Conservation (phyloP, 129 eudicot genomes). For the Smallanthus sonchifolius region DNA sequence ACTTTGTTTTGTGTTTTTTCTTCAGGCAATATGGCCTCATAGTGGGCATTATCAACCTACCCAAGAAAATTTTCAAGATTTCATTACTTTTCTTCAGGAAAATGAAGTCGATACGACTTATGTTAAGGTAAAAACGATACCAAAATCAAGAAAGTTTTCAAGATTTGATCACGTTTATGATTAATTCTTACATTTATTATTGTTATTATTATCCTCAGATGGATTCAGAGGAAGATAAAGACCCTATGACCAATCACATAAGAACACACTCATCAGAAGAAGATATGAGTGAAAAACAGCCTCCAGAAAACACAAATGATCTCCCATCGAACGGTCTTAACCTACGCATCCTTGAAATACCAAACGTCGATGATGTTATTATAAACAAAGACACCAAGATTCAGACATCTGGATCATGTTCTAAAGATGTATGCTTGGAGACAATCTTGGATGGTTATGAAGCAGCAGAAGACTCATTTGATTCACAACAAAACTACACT, state of each 20-base stretch:
- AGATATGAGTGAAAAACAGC: constrained; percentile 41
- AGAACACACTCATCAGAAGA: constrained; percentile 79
- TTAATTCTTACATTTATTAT: constrained; percentile 7
- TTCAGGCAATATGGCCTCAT: constrained; percentile 67
- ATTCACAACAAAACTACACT: constrained; percentile 10
- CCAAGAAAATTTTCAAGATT: constrained; percentile 54
- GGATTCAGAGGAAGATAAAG: constrained; percentile 85
- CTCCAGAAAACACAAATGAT: constrained; percentile 19
- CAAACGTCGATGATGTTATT: constrained; percentile 36
- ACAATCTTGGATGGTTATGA: constrained; percentile 27
- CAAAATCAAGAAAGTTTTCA: constrained; percentile 5
- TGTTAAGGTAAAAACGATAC: constrained; percentile 43
- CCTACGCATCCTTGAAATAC: constrained; percentile 48
- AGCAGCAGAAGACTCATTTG: constrained; percentile 33
- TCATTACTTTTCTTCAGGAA: constrained; percentile 52
- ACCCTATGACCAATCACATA: constrained; percentile 32
- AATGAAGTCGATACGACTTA: constrained; percentile 49
- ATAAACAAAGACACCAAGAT: not conserved
- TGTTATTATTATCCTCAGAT: constrained; percentile 35
- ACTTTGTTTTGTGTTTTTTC: not conserved
- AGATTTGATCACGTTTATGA: not conserved
- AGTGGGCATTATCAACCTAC: constrained; percentile 90
- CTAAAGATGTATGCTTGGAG: not conserved
- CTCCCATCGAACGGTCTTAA: constrained; percentile 11
- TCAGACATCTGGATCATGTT: constrained; percentile 6